These are phyloP conservation scores for Neospermospora avenae DNA, from an alignment of 2,329 filamentous ascomycete genomes.

Conservation along the genomic window DNA sequence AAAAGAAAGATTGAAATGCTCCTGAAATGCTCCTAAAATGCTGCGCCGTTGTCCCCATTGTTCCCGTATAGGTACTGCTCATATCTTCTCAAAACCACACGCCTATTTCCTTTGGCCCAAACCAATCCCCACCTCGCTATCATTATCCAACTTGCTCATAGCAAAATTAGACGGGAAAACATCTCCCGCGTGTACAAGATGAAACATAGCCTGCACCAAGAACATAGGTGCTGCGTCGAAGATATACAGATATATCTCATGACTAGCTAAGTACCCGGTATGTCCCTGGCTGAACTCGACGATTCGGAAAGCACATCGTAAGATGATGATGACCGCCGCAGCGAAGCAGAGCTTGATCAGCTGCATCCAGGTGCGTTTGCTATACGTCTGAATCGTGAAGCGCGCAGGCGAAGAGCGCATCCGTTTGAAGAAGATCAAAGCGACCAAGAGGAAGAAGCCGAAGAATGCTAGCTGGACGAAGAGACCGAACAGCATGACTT, in stretches of 20 bases:
- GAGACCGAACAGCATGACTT: conserved; percentile 45
- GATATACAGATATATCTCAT: conserved; percentile 45
- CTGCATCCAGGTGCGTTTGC: conserved; percentile 27
- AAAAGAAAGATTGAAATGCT: too few species aligned
- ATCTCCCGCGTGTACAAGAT: conserved; percentile 37
- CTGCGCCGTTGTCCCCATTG: too few species aligned
- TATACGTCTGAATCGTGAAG: conserved; percentile 8
- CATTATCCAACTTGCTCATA: neutral
- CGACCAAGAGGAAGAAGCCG: conserved; percentile 16
- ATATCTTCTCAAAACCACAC: too few species aligned
- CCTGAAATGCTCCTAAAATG: too few species aligned
- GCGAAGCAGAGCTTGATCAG: conserved; percentile 42
- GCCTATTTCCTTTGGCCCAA: too few species aligned
- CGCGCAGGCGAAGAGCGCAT: conserved; percentile 20
- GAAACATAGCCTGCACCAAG: conserved; percentile 37
- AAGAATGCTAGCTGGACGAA: conserved; percentile 50
- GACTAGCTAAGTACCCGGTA: conserved; percentile 41
- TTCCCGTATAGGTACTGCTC: too few species aligned
- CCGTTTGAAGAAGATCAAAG: too few species aligned
- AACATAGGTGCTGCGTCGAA: conserved; percentile 47
- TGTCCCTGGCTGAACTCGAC: conserved; percentile 46
- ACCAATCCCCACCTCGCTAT: too few species aligned
- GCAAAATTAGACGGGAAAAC: conserved; percentile 6
- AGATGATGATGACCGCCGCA: conserved; percentile 44
- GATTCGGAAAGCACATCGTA: conserved; percentile 47